Conservation (phyloP, 768 basidiomycete species). For the Suillus brevipes region DNA sequence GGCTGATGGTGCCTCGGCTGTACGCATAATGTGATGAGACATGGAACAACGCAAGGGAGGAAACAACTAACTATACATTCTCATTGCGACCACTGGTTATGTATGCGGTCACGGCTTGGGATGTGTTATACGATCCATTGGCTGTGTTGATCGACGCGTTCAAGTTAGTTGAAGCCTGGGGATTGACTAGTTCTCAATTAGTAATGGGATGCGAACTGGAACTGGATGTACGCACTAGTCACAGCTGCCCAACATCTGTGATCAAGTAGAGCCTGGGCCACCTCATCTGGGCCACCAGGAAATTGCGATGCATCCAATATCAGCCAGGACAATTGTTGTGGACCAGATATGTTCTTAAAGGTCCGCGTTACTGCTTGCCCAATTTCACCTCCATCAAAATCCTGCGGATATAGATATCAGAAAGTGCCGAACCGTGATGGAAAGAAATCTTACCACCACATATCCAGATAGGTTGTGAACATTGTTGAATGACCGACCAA, state of each 20-base stretch:
- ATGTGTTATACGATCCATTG: slow-evolving; percentile 48
- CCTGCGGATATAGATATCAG: slow-evolving; percentile 34
- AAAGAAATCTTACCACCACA: slow-evolving; percentile 48
- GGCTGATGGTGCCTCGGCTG: slow-evolving; percentile 22
- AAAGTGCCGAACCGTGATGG: neutral
- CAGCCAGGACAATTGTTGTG: slow-evolving; percentile 46
- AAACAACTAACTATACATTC: slow-evolving; percentile 51
- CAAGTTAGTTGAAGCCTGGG: slow-evolving; percentile 39
- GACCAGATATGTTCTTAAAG: slow-evolving; percentile 31
- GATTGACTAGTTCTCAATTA: slow-evolving; percentile 36
- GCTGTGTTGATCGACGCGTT: slow-evolving; percentile 37
- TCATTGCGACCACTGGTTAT: slow-evolving; percentile 55
- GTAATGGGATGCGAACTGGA: neutral
- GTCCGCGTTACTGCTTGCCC: slow-evolving; percentile 47
- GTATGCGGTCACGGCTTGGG: slow-evolving; percentile 49
- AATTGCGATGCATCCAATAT: slow-evolving; percentile 43
- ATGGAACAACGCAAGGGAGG: neutral
- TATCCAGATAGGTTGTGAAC: slow-evolving; percentile 50
- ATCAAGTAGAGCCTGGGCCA: slow-evolving; percentile 47
- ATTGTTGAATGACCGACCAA: slow-evolving; percentile 43
- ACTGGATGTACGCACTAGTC: slow-evolving; percentile 40
- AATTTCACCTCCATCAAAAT: slow-evolving; percentile 58
- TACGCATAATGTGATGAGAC: neutral
- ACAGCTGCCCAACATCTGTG: slow-evolving; percentile 57
- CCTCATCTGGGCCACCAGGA: slow-evolving; percentile 42